These are phyloP conservation scores for Neopestalotiopsis clavispora DNA, from an alignment of 2,329 filamentous ascomycete species.

Conservation along the genomic window DNA sequence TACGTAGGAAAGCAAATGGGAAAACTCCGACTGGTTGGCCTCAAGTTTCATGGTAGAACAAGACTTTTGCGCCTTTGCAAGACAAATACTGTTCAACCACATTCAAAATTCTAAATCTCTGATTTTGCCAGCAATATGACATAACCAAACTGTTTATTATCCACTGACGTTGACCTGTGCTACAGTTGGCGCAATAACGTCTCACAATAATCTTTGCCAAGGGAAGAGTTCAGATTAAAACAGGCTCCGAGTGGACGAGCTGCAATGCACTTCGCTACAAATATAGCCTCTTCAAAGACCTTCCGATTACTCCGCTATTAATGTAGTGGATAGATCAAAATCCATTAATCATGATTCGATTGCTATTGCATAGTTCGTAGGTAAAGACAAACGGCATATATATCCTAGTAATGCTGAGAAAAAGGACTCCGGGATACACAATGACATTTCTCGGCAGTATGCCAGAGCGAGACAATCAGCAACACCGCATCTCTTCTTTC, in stretches of 20 bases:
- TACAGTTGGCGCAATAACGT: not conserved
- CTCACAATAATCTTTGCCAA: not conserved
- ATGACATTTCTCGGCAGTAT: not conserved
- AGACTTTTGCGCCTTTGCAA: not conserved
- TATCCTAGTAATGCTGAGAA: no score
- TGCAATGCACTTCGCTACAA: no score
- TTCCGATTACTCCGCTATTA: no score
- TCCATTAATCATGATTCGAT: no score
- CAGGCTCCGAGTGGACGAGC: no score
- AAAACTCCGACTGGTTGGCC: not conserved
- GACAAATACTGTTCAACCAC: not conserved
- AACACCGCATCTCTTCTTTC: not conserved
- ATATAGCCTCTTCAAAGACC: no score
- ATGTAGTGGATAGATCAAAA: no score
- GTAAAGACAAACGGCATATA: no score
- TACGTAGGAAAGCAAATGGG: not conserved
- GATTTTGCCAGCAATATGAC: not conserved
- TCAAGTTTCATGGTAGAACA: not conserved
- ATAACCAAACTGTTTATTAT: not conserved
- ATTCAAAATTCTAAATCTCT: not conserved
- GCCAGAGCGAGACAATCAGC: no score
- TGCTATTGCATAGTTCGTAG: no score
- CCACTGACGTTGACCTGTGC: not conserved
- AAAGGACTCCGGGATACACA: no score
- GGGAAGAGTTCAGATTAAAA: no score